Percentiles rank a stretch among this genome's conserved stretches.
phyloP scores from a whole-genome alignment of 2,329 filamentous ascomycete genomes.

The Fusarium piperis region DNA sequence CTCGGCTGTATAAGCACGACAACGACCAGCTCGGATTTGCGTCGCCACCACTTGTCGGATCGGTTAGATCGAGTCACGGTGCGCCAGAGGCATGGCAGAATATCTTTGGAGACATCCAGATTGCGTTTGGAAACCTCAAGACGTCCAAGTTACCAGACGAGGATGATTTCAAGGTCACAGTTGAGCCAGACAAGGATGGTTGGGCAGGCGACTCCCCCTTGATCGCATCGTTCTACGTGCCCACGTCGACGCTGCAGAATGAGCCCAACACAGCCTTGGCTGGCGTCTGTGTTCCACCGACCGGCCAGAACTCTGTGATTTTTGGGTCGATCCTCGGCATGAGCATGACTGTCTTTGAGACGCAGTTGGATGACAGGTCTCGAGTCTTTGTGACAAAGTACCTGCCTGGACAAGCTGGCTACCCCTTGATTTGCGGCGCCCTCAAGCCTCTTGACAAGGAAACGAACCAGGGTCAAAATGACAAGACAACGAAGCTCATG shows the following conservation, averaged over 20 bases:
- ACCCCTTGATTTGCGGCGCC: slow-evolving; percentile 41
- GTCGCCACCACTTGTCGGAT: slow-evolving; percentile 46
- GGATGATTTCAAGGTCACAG: slow-evolving; percentile 45
- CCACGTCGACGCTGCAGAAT: slow-evolving; percentile 47
- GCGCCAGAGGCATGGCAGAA: slow-evolving; percentile 45
- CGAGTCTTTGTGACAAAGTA: slow-evolving; percentile 51
- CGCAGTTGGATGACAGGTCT: slow-evolving; percentile 40
- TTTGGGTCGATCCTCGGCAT: slow-evolving; percentile 42
- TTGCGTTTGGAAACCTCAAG: slow-evolving; percentile 52
- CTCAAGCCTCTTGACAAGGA: slow-evolving; percentile 33
- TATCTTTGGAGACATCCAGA: slow-evolving; percentile 52
- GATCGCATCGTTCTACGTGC: slow-evolving; percentile 54
- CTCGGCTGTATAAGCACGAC: slow-evolving; percentile 40
- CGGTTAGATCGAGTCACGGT: slow-evolving; percentile 38
- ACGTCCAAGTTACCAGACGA: slow-evolving; percentile 35
- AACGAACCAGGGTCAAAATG: slow-evolving; percentile 26
- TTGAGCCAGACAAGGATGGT: slow-evolving; percentile 48
- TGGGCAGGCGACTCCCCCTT: slow-evolving; percentile 53
- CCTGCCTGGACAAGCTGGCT: slow-evolving; percentile 47
- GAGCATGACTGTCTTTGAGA: slow-evolving; percentile 46
- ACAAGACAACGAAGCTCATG: slow-evolving; percentile 39
- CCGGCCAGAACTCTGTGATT: slow-evolving; percentile 31
- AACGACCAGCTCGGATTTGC: slow-evolving; percentile 16
- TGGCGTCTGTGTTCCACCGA: slow-evolving; percentile 45
- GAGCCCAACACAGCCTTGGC: slow-evolving; percentile 46